Evolutionary conservation across 192 early-diverging fungal species (phyloP), one percentile per base, ranked within the genome.

Genomic region (Coemansia sp.): DNA sequence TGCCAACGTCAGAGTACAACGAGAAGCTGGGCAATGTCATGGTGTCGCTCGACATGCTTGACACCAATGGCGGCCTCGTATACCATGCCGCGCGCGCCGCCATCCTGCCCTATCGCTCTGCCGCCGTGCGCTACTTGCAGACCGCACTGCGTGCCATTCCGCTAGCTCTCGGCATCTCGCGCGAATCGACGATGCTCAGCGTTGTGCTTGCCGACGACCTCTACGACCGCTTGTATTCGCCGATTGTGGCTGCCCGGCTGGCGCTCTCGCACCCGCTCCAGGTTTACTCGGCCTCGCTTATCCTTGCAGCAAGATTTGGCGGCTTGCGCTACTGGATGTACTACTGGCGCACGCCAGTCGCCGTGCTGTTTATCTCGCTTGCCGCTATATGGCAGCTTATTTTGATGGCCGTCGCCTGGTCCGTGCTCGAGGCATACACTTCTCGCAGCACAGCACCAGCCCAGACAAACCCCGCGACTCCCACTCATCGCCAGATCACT

Each of bases 291-390:
- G 80, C 82, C 10, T 29, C 63, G 5, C 53, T 89, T 10, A 65
- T 67, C 19, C 72, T 89, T 37, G 74, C 84, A 3, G 87, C 87
- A 2, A 83, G 87, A 70, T 92, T 90, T 70, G 83, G 87, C 32
- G 89, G 89, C 6, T 75, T 90, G 2, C 75, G 88, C n/a, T 90
- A 87, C 76, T 90, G 87, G 74, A 90, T 92, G 91, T 88, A 88
- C 76, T 86, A 92, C 68, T 92, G 89, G 88, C 70, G 84, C 51
- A 12, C 83, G 32, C 86, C 88, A 10, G 90, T 88, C 1, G 88
- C 80, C 1, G 43, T 79, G 8, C 59, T 87, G 17, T 92, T 92
- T 68, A 70, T 90, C 9, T 47, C 77, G 2, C 38, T 71, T 14
- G 84, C 87, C 29, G 75, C 89, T 46, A 66, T 82, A 12, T 89